Percentiles rank a stretch among this genome's conserved stretches.
These are phyloP conservation scores for Cymodocea nodosa DNA, from an alignment of 116 monocot genomes.

Conservation along the genomic window DNA sequence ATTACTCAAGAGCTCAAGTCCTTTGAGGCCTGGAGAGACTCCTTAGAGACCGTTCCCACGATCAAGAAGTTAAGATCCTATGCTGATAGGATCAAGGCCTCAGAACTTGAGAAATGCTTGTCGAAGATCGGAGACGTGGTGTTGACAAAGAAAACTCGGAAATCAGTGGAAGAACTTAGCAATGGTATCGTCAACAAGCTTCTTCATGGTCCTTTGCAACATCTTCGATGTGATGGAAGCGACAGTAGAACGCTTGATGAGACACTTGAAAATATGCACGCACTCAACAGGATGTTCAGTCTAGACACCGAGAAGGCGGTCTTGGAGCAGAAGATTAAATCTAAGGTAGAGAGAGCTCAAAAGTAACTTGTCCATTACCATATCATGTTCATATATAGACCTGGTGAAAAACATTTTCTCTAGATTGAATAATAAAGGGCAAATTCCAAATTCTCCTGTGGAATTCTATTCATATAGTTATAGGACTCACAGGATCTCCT, in stretches of 20 bases:
- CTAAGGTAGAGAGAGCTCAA: constrained; percentile 44
- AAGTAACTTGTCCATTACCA: constrained; percentile 6
- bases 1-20: constrained; percentile 41
- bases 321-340: constrained; percentile 46
- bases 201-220: constrained; percentile 57
- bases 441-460: constrained; percentile 9
- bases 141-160: constrained; percentile 36
- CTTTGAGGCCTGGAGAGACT: constrained; percentile 67
- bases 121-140: constrained; percentile 48
- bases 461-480: not conserved
- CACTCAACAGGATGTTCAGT: constrained; percentile 57
- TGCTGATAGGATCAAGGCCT: constrained; percentile 40
- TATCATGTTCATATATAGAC: constrained; percentile 1
- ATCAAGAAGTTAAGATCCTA: constrained; percentile 59
- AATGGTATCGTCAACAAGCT: constrained; percentile 60
- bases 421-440: constrained; percentile 9
- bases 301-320: constrained; percentile 47
- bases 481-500: not conserved
- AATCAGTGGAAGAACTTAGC: constrained; percentile 47
- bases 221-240: constrained; percentile 54
- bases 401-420: constrained; percentile 2
- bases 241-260: constrained; percentile 44
- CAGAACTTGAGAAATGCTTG: constrained; percentile 53
- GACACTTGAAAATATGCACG: constrained; percentile 68
- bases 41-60: constrained; percentile 59